A percentile compares a stretch with the other conserved stretches of the same genome.
phyloP scores from a whole-genome alignment of 1,284 basidiomycete species.

The Papiliotrema fonsecae region DNA sequence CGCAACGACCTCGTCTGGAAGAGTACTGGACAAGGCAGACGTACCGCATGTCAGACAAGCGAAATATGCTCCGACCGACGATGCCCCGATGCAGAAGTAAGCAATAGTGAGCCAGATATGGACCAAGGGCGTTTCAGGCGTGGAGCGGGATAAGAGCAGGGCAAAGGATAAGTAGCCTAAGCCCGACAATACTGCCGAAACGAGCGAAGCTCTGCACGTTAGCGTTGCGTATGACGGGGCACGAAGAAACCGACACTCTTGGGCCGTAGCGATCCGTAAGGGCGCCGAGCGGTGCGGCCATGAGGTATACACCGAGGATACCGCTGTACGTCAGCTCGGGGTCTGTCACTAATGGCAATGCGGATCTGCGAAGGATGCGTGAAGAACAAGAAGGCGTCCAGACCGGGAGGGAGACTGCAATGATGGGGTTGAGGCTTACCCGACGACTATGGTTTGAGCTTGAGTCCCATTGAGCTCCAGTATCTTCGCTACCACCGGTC shows the following conservation, averaged over 20 bases:
- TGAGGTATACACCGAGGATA: slow-evolving; percentile 47
- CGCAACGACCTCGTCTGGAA: background rate
- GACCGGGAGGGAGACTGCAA: too few relatives aligned
- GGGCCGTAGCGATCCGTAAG: slow-evolving; percentile 44
- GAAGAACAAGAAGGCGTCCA: too few relatives aligned
- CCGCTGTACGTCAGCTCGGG: slow-evolving; percentile 22
- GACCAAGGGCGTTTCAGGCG: slow-evolving; percentile 25
- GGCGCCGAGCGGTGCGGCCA: slow-evolving; percentile 45
- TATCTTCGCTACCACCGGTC: slow-evolving; percentile 36
- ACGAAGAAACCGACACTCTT: slow-evolving; percentile 26
- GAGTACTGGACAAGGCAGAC: slow-evolving; percentile 8
- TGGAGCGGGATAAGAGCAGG: slow-evolving; percentile 18
- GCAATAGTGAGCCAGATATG: slow-evolving; percentile 38
- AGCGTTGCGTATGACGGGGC: background rate
- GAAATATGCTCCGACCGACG: slow-evolving; percentile 47
- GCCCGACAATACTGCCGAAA: slow-evolving; percentile 35
- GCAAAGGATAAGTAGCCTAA: slow-evolving; percentile 43
- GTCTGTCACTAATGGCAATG: background rate
- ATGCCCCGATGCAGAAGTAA: slow-evolving; percentile 44
- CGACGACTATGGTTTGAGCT: slow-evolving; percentile 46
- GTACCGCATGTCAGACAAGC: slow-evolving; percentile 42
- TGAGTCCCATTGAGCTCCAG: slow-evolving; percentile 35
- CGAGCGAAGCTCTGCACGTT: slow-evolving; percentile 33
- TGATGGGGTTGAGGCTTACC: slow-evolving; percentile 34
- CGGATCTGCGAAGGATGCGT: too few relatives aligned